Conservation (phyloP, 345 rosid genomes). For the Iberis pinnata region DNA sequence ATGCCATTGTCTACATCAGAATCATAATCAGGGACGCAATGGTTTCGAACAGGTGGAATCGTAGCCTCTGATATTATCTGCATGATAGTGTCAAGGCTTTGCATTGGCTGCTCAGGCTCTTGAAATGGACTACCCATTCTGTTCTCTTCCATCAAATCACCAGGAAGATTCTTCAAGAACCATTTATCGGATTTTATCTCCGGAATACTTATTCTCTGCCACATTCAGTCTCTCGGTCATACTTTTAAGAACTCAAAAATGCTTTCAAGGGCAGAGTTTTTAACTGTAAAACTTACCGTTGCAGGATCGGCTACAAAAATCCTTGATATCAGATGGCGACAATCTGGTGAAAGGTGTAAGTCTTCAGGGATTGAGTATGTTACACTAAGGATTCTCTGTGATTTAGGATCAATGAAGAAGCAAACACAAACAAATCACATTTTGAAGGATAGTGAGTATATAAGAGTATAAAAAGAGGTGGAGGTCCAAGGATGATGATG, state of each 20-base stretch:
- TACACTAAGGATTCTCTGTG: conserved; percentile 32
- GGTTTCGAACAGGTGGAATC: conserved; percentile 58
- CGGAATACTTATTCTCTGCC: conserved; percentile 81
- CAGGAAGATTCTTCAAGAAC: conserved; percentile 89
- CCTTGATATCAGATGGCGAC: conserved; percentile 31
- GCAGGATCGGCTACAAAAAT: conserved; percentile 32
- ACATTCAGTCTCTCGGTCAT: conserved; percentile 11
- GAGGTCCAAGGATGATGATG: not conserved
- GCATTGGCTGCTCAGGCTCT: conserved; percentile 84
- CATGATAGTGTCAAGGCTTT: conserved; percentile 76
- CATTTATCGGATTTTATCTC: conserved; percentile 68
- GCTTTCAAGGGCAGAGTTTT: not conserved
- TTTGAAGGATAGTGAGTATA: not conserved
- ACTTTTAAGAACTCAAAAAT: not conserved
- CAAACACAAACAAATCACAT: conserved; percentile 1
- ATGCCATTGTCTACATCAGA: conserved; percentile 62
- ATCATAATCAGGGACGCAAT: conserved; percentile 31
- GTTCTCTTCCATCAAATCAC: conserved; percentile 60
- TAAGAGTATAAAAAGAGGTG: too few relatives aligned
- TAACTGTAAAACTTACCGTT: conserved; percentile 18
- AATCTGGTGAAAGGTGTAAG: conserved; percentile 27
- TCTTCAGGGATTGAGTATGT: conserved; percentile 33
- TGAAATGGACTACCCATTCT: conserved; percentile 51
- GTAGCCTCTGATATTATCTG: conserved; percentile 92
- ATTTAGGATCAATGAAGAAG: not conserved